Evolutionary conservation across 495 filamentous ascomycete genomes (phyloP), one percentile per base, ranked within the genome.

Genomic region (Jackrogersella multiformis): DNA sequence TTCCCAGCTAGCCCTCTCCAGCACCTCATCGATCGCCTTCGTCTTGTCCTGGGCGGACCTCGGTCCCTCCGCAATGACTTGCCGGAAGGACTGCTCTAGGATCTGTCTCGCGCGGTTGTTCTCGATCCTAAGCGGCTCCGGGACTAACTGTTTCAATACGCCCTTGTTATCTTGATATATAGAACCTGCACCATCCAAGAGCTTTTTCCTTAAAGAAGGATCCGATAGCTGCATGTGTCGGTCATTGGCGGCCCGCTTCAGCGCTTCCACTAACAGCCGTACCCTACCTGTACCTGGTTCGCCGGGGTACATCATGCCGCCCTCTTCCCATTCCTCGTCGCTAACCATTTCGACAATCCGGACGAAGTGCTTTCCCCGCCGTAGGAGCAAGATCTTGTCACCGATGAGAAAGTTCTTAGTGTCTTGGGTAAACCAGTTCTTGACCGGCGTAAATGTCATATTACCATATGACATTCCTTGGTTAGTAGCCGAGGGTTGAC

Each of bases 321-420:
- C 79, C 0, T 49, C 48, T 18, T 62, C 67, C 74, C 83, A 97
- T 49, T 91, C 87, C 59, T 89, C 83, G 71, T 96, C 91, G 61
- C 82, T 82, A 13, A 96, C 80, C 61, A 96, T 82, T 64, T 88
- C 79, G 46, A 96, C 81, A 44, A 93, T 77, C 51, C 88, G 87
- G 32, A 95, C 77, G 72, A 93, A 93, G 83, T 90, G 90, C 76
- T 96, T 96, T 30, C 92, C 92, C 28, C 85, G 76, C 67, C 92
- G 85, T 18, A 96, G 76, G 60, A 96, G 84, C 41, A 96, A 73
- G 4, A 89, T 63, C 36, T 86, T 78, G 32, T 77, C 87, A 36
- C 88, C 86, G 15, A 91, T 81, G 18, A 95, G 73, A 68, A 85
- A 92, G 24, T 87, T 82, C 34, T 77, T 34, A 0, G 87, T 89